Evolutionary conservation across 768 basidiomycete species (phyloP).

Genomic region (Pleurotus pulmonarius): DNA sequence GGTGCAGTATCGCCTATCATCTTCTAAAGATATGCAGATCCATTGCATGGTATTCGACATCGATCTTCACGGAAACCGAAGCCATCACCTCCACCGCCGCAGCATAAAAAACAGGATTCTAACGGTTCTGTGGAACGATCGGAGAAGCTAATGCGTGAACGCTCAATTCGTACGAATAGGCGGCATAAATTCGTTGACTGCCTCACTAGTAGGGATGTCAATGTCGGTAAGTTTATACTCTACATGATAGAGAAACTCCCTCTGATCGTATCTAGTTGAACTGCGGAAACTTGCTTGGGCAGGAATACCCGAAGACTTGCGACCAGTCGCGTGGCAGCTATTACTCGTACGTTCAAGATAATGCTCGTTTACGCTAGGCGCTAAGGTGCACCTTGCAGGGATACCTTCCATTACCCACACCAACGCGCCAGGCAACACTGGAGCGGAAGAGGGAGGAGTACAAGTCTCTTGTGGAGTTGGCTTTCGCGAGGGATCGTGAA

Average conservation of each 20-base stretch:
- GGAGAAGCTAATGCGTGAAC: conserved; percentile 66
- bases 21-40: conserved; percentile 40
- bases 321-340: conserved; percentile 92
- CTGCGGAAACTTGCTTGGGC: conserved; percentile 93
- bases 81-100: conserved; percentile 23
- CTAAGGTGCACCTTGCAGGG: conserved; percentile 50
- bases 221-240: conserved; percentile 57
- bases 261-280: conserved; percentile 47
- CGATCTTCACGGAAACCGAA: conserved; percentile 33
- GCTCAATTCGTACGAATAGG: conserved; percentile 74
- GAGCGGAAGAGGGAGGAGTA: conserved; percentile 91
- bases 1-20: conserved; percentile 17
- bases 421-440: conserved; percentile 73
- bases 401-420: conserved; percentile 83
- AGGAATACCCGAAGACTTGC: conserved; percentile 83
- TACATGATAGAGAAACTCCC: neutral
- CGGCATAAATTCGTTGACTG: conserved; percentile 82
- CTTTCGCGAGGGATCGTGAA: conserved; percentile 83
- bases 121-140: conserved; percentile 36
- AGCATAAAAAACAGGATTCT: conserved; percentile 18
- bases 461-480: conserved; percentile 79
- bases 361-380: conserved; percentile 1
- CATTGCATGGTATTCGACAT: conserved; percentile 50
- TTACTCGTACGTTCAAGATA: conserved; percentile 62
- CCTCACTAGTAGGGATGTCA: conserved; percentile 70